Conservation (phyloP, 228 moss, liverwort and hornwort species). For the Sphagnum magellanicum region DNA sequence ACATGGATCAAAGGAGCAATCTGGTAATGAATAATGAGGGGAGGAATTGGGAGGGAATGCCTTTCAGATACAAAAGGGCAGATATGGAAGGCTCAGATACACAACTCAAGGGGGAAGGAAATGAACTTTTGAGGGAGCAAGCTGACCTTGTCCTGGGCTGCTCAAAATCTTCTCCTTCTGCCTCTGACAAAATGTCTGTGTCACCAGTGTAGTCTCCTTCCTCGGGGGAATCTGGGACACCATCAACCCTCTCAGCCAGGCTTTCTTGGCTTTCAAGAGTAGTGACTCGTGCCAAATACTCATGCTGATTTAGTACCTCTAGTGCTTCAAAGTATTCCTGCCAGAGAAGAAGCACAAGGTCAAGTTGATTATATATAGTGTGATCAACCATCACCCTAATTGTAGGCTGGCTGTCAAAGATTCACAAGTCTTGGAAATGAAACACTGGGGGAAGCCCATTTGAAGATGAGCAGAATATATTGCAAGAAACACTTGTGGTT, state of each 20-base stretch:
- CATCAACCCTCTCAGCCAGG: conserved; percentile 62
- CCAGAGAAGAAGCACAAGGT: conserved; percentile 2
- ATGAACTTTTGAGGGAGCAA: conserved; percentile 1
- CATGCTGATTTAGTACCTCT: conserved; percentile 94
- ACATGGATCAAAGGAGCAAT: too few species aligned
- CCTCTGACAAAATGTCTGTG: conserved; percentile 79
- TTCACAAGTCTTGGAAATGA: too few species aligned
- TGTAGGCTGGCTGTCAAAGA: too few species aligned
- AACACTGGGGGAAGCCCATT: too few species aligned
- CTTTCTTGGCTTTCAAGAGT: conserved; percentile 71
- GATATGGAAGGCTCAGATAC: too few species aligned
- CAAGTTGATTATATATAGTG: too few species aligned
- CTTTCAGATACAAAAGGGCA: too few species aligned
- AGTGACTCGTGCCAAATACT: conserved; percentile 76
- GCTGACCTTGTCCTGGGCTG: conserved; percentile 81
- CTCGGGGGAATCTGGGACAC: conserved; percentile 80
- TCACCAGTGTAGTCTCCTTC: conserved; percentile 78
- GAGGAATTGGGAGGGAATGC: too few species aligned
- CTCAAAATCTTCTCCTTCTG: conserved; percentile 85
- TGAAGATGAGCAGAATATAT: too few species aligned
- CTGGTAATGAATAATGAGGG: too few species aligned
- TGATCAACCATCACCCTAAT: too few species aligned
- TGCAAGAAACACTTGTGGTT: too few species aligned
- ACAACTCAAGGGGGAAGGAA: background rate
- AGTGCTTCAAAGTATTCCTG: conserved; percentile 99